phyloP scores from a whole-genome alignment of 2,329 filamentous ascomycete genomes.

The Pseudogymnoascus sp. region DNA sequence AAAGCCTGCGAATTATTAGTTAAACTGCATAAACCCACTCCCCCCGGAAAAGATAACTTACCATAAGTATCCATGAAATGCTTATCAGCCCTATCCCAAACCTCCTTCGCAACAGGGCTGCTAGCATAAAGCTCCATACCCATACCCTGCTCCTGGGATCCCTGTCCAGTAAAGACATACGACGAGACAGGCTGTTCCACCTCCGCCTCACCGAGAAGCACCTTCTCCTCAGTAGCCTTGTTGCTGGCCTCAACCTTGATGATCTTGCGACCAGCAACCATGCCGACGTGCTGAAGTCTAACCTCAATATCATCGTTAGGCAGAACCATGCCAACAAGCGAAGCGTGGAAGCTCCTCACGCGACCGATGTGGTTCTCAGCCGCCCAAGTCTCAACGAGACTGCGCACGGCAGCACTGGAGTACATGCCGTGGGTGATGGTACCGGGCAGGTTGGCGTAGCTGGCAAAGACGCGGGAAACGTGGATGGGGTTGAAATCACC shows the following conservation, averaged over 20 bases:
- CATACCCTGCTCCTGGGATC: conserved; percentile 98
- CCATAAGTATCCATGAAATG: conserved; percentile 99
- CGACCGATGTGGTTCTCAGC: conserved; percentile 97
- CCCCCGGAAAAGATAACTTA: conserved; percentile 34
- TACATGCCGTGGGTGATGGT: conserved; percentile 99
- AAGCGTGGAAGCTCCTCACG: conserved; percentile 94
- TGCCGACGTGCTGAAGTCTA: conserved; percentile 91
- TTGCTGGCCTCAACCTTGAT: conserved; percentile 97
- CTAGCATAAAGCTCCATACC: conserved; percentile 97
- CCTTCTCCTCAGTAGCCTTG: conserved; percentile 92
- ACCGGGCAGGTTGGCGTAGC: conserved; percentile 88
- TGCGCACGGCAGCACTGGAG: conserved; percentile 91
- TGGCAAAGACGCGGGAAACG: conserved; percentile 92
- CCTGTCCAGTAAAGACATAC: conserved; percentile 97
- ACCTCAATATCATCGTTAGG: conserved; percentile 94
- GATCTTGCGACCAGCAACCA: conserved; percentile 97
- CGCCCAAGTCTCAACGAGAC: conserved; percentile 95
- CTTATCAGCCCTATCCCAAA: conserved; percentile 96
- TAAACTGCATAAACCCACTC: conserved; percentile 8
- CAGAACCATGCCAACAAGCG: conserved; percentile 95
- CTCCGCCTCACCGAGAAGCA: conserved; percentile 88
- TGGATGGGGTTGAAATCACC: conserved; percentile 99
- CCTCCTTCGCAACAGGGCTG: conserved; percentile 88
- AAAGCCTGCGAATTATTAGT: conserved; percentile 51
- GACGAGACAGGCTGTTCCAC: conserved; percentile 95